Evolutionary conservation across 1,139 yeast genomes (phyloP), one percentile per base, ranked within the genome.

Genomic region (Nakaseomyces bracarensis): DNA sequence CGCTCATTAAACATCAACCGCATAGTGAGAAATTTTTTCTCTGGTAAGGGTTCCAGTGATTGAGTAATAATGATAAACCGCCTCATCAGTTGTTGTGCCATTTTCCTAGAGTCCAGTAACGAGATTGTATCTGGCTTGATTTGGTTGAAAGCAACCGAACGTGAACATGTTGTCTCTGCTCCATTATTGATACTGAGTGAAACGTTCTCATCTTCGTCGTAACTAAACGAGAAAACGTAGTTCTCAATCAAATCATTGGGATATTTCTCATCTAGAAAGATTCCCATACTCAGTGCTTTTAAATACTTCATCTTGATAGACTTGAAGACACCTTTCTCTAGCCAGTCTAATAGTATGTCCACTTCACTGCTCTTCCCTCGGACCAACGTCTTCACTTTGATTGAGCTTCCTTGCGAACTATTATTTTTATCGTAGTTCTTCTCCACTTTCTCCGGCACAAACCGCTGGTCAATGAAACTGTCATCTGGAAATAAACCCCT

Each of bases 61-160:
- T 76, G 81, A 0, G 79, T 73, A n/a, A 71, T 57, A 1, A 74
- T 61, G 21, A 76, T 71, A 41, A 76, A 66, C 44, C 72, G 60
- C 50, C 68, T 67, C 64, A 76, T 66, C 40, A 75, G 50, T 40
- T 67, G 70, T 45, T 70, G 74, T 7, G 70, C 60, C 47, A 65
- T 62, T 43, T 60, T 60, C 46, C 73, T 63, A 7, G 73, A 66
- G 25, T 64, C 59, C 14, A 54, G 47, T 13, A 56, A 49, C 1
- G 63, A 55, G 4, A 58, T 47, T 2, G 51, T 39, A 15, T 57
- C 49, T 20, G 50, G 49, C 2, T 11, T n/a, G 18, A 13, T 19
- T n/a, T 20, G 20, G 10, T 27, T 5, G 5, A 15, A 14, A 5
- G 9, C n/a, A 28, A n/a, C n/a, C n/a, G 21, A 9, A 18, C 14